Evolutionary conservation across 805 yeast genomes (phyloP).

Genomic region (Blastobotrys attinorum): DNA sequence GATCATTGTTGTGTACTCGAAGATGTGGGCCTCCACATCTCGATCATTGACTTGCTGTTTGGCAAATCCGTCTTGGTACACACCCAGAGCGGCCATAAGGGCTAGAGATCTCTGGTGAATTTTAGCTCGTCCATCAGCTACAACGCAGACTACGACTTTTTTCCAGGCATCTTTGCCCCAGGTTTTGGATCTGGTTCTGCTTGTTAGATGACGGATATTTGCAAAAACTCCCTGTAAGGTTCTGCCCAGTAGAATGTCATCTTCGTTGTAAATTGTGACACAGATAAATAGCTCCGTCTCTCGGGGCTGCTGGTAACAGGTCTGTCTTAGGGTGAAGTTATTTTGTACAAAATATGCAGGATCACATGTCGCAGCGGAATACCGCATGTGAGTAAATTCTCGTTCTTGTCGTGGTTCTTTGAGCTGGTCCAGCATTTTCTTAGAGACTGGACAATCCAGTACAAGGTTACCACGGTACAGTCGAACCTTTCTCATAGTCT

Average conservation of each 20-base stretch:
- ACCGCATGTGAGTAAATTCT: conserved; percentile 81
- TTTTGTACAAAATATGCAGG: conserved; percentile 58
- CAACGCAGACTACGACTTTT: conserved; percentile 80
- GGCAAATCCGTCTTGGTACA: conserved; percentile 93
- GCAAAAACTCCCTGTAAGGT: conserved; percentile 88
- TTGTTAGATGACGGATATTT: conserved; percentile 68
- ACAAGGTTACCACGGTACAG: conserved; percentile 72
- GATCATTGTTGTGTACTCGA: conserved; percentile 88
- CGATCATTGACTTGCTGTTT: conserved; percentile 80
- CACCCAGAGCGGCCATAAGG: conserved; percentile 77
- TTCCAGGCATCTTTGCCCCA: conserved; percentile 99
- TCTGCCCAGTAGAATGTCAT: conserved; percentile 70
- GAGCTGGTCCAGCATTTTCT: conserved; percentile 49
- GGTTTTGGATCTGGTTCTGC: conserved; percentile 50
- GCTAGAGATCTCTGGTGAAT: conserved; percentile 74
- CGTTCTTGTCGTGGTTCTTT: conserved; percentile 40
- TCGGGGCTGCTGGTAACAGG: conserved; percentile 68
- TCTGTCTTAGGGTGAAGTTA: conserved; percentile 76
- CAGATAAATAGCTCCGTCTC: conserved; percentile 80
- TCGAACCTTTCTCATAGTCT: conserved; percentile 38
- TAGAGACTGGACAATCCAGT: conserved; percentile 84
- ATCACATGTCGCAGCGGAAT: conserved; percentile 90
- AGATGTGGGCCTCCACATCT: conserved; percentile 77
- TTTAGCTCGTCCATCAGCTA: conserved; percentile 86
- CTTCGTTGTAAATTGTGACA: conserved; percentile 85